These are phyloP conservation scores for Zygosaccharomyces bailii DNA, from an alignment of 805 yeast species.

Conservation along the genomic window DNA sequence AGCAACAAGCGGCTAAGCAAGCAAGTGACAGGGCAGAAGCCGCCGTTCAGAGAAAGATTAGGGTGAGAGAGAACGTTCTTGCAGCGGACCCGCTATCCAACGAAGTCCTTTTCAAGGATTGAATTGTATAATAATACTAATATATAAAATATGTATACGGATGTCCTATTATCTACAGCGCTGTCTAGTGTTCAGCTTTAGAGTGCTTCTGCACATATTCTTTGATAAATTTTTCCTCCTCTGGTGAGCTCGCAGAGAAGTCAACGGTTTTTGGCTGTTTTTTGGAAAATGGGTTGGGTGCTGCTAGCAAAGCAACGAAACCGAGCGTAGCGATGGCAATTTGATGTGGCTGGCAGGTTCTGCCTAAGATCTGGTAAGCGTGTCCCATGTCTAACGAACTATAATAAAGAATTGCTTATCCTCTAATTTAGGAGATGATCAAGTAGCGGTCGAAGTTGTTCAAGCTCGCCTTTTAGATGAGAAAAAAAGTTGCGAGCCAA, in stretches of 20 bases:
- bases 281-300: slow-evolving; percentile 65
- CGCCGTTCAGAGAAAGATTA: slow-evolving; percentile 70
- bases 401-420: no score
- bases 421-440: slow-evolving; percentile 3
- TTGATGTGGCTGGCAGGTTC: slow-evolving; percentile 76
- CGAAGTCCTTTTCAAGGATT: slow-evolving; percentile 61
- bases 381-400: slow-evolving; percentile 62
- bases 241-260: slow-evolving; percentile 74
- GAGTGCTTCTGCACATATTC: slow-evolving; percentile 55
- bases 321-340: slow-evolving; percentile 81
- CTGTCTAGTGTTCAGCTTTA: slow-evolving; percentile 13
- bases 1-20: slow-evolving; percentile 72
- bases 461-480: slow-evolving; percentile 3
- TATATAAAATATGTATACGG: slow-evolving; percentile 11
- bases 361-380: slow-evolving; percentile 82
- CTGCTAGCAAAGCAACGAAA: slow-evolving; percentile 55
- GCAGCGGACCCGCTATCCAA: slow-evolving; percentile 81
- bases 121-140: slow-evolving; percentile 4
- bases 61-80: slow-evolving; percentile 68
- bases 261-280: slow-evolving; percentile 61
- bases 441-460: background rate
- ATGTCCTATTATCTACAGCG: slow-evolving; percentile 5
- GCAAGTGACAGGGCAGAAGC: slow-evolving; percentile 78
- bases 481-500: slow-evolving; percentile 5
- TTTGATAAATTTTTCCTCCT: slow-evolving; percentile 83